Base-by-base conservation (phyloP, 768 basidiomycete genomes). In the Austroboletus festivus region DNA sequence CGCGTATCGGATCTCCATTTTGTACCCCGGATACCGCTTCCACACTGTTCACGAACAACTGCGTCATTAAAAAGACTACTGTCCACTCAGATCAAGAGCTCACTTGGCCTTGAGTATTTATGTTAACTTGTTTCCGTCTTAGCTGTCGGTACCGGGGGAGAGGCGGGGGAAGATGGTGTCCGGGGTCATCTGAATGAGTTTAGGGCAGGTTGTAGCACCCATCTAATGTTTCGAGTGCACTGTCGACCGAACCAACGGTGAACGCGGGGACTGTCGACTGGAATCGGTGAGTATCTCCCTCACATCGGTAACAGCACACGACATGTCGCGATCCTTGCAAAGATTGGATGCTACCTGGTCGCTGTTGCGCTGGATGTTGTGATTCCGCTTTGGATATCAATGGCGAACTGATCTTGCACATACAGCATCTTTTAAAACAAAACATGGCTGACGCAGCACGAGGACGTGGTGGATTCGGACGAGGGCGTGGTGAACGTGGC, bases 391-490 rank as follows among this genome's bases (percentile, higher is more conserved):
- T 58, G 68, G 81, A 81, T 83, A 72, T 70, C 67, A 56, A 6
- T n/a, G n/a, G 13, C 43, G 48, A 56, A 53, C 57, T 65, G 61
- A 70, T 57, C 67, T 50, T 42, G 34, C 38, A 35, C 42, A 48
- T 42, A 30, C 42, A 68, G 71, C 52, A 61, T 56, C 48, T 46
- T 38, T 46, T 19, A 50, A 53, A 61, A 54, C 61, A 47, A 37
- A 53, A 59, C 38, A 92, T 92, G 89, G 89, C 91, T 75, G 91
- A 93, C 71, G 89, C 89, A 71, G 86, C 83, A 71, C 86, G 92
- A 69, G 89, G 89, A 69, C 88, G 94, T 62, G 93, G 94, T 67
- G 92, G 90, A 56, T 83, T 91, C 54, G 89, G 92, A 54, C 83
- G 92, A 59, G 89, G 91, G 48, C 83, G 91, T 47, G 82, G 90